Base-by-base conservation (phyloP, 148 eudicot species). In the Amaranthus palmeri region DNA sequence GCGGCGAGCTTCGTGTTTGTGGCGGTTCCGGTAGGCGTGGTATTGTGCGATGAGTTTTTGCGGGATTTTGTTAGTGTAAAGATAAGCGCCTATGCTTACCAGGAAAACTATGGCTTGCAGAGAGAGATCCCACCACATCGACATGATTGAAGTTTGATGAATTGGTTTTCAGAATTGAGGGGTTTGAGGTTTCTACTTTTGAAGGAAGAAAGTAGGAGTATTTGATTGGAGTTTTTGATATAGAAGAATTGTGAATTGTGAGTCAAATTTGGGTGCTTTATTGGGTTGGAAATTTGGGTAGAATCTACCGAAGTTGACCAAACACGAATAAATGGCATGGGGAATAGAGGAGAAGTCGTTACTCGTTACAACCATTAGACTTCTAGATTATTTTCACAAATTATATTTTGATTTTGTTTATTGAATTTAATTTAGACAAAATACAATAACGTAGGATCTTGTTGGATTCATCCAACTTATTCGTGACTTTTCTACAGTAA, bases 81-180 rank as follows among this genome's bases (percentile, higher is more conserved):
- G 77, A 82, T 83, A 88, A 81, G 81, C 79, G 78, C 81, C 57
- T 40, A 74, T 46, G n/a, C 74, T 18, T 45, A 77, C 14, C 12
- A 81, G 64, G 3, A 84, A 60, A 45, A 84, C 7, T 5, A 71
- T 49, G 3, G 81, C 88, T 67, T 92, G 97, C 1, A 90, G 72
- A 3, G 85, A 75, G 0, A 92, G 68, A 70, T 90, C 97, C 78
- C 77, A 80, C 83, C 83, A 83, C 86, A 83, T 83, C 70, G 81
- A 69, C 77, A 72, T 55, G n/a, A 50, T 10, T 63, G 46, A 0
- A 46, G 7, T 3, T 45, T 49, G 40, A 12, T 17, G 65, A 7
- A 1, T 3, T 15, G 54, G 14, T 6, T 15, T 10, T 69, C 60
- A 25, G 36, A 25, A 25, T 25, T 25, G 36, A 25, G 36, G 36